phyloP scores from a whole-genome alignment of 2,329 filamentous ascomycete species.

The Ploettnerulaceae sp. region DNA sequence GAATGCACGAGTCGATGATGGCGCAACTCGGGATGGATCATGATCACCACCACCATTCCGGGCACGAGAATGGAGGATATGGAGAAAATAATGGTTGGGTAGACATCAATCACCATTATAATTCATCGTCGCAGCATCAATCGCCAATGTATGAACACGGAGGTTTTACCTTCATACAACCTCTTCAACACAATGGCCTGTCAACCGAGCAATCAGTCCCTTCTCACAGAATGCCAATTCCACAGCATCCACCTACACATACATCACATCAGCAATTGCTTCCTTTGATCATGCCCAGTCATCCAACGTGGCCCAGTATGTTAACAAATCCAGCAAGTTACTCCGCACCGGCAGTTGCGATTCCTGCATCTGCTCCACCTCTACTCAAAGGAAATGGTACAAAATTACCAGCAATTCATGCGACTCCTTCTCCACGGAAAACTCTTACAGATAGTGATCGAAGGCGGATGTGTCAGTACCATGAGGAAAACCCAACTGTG shows the following conservation, averaged over 20 bases:
- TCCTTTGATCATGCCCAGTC: slow-evolving; percentile 66
- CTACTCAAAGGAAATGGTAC: slow-evolving; percentile 39
- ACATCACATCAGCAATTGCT: slow-evolving; percentile 52
- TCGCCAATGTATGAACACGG: slow-evolving; percentile 67
- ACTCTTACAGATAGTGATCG: slow-evolving; percentile 90
- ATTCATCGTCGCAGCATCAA: slow-evolving; percentile 52
- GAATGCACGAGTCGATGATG: slow-evolving; percentile 36
- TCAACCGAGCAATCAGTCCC: slow-evolving; percentile 50
- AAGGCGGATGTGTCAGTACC: slow-evolving; percentile 88
- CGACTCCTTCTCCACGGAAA: slow-evolving; percentile 65
- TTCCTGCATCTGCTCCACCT: slow-evolving; percentile 49
- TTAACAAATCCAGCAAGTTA: slow-evolving; percentile 66
- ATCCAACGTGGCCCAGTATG: slow-evolving; percentile 74
- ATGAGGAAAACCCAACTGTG: slow-evolving; percentile 80
- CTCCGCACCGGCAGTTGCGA: slow-evolving; percentile 52
- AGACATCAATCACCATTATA: slow-evolving; percentile 43
- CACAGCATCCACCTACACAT: slow-evolving; percentile 49
- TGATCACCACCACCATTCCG: slow-evolving; percentile 29
- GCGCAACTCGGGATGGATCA: slow-evolving; percentile 35
- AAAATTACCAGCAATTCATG: slow-evolving; percentile 45
- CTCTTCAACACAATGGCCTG: slow-evolving; percentile 57
- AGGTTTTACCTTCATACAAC: slow-evolving; percentile 55
- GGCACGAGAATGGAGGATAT: slow-evolving; percentile 36
- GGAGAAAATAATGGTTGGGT: slow-evolving; percentile 48
- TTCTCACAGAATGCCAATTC: slow-evolving; percentile 48